Conservation (phyloP, 2,329 filamentous ascomycete species). For the Plenodomus lindquistii region DNA sequence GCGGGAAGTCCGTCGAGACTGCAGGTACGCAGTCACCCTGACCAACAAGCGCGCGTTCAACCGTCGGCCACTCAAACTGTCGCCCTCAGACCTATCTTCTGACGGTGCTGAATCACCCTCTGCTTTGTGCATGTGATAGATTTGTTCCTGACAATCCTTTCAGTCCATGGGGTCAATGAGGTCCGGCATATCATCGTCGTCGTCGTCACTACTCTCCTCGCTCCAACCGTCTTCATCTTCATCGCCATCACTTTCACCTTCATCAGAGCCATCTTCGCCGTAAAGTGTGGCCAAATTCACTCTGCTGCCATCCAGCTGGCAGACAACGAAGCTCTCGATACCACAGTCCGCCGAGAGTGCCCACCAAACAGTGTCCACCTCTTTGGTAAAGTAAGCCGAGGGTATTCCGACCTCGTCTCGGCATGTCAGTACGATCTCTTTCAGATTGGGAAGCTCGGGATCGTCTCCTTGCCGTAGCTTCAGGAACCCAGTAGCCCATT, state of each 20-base stretch:
- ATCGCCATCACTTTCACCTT: slow-evolving; percentile 1
- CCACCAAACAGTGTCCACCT: slow-evolving; percentile 11
- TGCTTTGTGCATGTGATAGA: not conserved
- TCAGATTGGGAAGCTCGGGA: not conserved
- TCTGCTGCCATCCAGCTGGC: slow-evolving; percentile 5
- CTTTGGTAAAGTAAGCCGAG: slow-evolving; percentile 6
- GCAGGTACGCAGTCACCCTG: not conserved
- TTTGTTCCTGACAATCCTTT: not conserved
- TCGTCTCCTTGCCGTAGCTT: not conserved
- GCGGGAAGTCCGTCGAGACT: not conserved
- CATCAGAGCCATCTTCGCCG: not conserved
- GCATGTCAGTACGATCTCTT: slow-evolving; percentile 15
- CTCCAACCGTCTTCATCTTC: not conserved
- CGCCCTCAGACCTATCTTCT: not conserved
- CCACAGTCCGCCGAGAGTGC: not conserved
- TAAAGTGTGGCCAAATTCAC: slow-evolving; percentile 8
- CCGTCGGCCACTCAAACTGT: too few relatives aligned
- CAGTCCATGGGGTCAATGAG: slow-evolving; percentile 2
- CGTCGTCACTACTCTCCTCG: not conserved
- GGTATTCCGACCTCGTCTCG: slow-evolving; percentile 13
- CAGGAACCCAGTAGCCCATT: slow-evolving; percentile 11
- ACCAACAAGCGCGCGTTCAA: not conserved
- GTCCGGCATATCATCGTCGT: slow-evolving; percentile 12
- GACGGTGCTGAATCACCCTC: not conserved
- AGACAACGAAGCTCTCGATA: slow-evolving; percentile 13